Evolutionary conservation across 306 rosid species (phyloP), one percentile per base, ranked within the genome.

Genomic region (Inga laurina): DNA sequence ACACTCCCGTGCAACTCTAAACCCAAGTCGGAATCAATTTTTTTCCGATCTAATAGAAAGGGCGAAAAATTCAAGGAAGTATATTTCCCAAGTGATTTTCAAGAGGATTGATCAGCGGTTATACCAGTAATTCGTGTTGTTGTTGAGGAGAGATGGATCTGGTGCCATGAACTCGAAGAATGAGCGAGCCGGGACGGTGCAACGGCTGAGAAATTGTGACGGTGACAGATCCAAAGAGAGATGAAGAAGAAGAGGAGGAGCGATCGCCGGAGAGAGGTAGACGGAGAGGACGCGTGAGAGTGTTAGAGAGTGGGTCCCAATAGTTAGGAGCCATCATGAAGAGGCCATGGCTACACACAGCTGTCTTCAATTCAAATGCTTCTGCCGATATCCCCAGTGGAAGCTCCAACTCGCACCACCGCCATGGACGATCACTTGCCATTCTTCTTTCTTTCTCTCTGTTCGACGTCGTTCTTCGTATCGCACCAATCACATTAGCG

Each of bases 301-400:
- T 76, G 46, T 85, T 85, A 84, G 90, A 82, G 77, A 84, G 76
- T 3, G 89, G 91, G 76, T 90, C 84, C 91, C 92, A 87, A 5
- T 35, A 68, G 56, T 85, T 90, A 8, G 92, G 91, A n/a, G 91
- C 85, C 92, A 87, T 90, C 92, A 85, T 87, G 89, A 87, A 85
- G 19, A 90, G 65, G 8, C 92, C 92, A 65, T 87, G 88, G 80
- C 91, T 85, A 79, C 92, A 90, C 4, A 87, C 90, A 9, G 85
- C 90, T 74, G 75, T 74, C 72, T 76, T 89, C 80, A 90, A 72
- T 34, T 43, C 74, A 66, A 90, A 87, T 8, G 81, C 51, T 19
- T 77, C 79, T 9, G 48, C 37, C 24, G 79, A 76, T 62, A 72
- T 72, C 46, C 82, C 87, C 0, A 84, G 75, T 16, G 89, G 87